Percentiles rank a stretch among this genome's conserved stretches.
These are phyloP conservation scores for Glycine latifolia DNA, from an alignment of 306 rosid genomes.

Conservation along the genomic window DNA sequence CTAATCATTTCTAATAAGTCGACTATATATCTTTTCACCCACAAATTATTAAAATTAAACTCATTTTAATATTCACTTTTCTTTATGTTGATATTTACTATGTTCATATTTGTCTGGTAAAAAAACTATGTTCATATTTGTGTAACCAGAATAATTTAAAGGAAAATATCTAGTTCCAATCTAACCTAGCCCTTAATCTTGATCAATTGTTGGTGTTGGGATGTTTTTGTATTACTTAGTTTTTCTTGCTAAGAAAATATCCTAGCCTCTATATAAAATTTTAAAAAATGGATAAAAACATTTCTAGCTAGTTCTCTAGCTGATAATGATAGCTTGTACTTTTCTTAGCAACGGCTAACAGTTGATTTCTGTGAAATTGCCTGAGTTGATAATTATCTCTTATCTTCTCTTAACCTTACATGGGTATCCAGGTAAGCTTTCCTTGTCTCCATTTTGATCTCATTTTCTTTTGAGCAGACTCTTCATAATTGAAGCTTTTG, in stretches of 20 bases:
- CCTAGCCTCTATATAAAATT: neutral
- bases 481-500: neutral
- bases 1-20: neutral
- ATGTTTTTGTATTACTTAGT: neutral
- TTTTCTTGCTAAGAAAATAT: neutral
- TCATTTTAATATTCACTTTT: neutral
- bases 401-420: neutral
- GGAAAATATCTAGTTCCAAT: neutral
- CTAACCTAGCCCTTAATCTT: neutral
- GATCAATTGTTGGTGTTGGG: neutral
- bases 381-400: neutral
- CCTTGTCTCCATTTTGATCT: neutral
- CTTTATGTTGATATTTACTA: neutral
- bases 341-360: neutral
- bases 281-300: too few relatives aligned
- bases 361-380: neutral
- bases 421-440: slow-evolving; percentile 2
- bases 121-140: neutral
- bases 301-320: neutral
- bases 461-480: neutral
- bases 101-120: neutral
- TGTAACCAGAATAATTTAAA: neutral
- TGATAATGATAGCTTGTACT: neutral
- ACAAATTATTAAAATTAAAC: neutral
- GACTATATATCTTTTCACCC: neutral